A percentile compares a stretch with the other conserved stretches of the same genome.
Conservation (phyloP, 441 rosid species). For the Eruca vesicaria region DNA sequence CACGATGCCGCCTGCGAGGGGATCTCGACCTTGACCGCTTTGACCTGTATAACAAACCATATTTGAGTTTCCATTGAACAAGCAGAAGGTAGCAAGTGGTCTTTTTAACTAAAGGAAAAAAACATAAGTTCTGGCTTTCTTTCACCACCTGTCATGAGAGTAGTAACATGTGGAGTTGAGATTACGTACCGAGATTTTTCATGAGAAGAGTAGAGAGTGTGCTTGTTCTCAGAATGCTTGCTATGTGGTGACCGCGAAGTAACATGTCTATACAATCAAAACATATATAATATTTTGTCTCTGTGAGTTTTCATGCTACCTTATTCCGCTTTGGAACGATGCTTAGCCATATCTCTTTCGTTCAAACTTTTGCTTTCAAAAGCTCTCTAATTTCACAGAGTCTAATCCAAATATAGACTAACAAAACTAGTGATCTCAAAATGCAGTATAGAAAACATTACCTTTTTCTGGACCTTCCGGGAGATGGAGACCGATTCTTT, state of each 20-base stretch:
- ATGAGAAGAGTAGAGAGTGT: slow-evolving; percentile 95
- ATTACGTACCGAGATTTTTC: slow-evolving; percentile 63
- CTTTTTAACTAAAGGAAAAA: slow-evolving; percentile 1
- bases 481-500: slow-evolving; percentile 67
- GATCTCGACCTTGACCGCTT: slow-evolving; percentile 81
- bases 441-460: slow-evolving; percentile 1
- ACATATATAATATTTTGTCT: slow-evolving; percentile 69
- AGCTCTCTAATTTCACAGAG: not conserved
- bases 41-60: slow-evolving; percentile 43
- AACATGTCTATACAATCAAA: slow-evolving; percentile 94
- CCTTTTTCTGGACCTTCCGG: slow-evolving; percentile 59
- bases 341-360: slow-evolving; percentile 29
- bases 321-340: slow-evolving; percentile 12
- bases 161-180: slow-evolving; percentile 29
- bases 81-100: not conserved
- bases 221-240: slow-evolving; percentile 98
- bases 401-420: slow-evolving; percentile 13
- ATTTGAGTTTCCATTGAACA: slow-evolving; percentile 20
- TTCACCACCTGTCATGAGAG: slow-evolving; percentile 66
- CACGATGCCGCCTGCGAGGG: slow-evolving; percentile 56
- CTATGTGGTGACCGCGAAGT: slow-evolving; percentile 98
- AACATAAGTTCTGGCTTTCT: slow-evolving; percentile 22
- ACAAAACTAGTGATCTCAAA: slow-evolving; percentile 5
- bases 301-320: slow-evolving; percentile 38
- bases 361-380: slow-evolving; percentile 17